Base-by-base conservation (phyloP, 306 rosid genomes). In the Vicia sativa region DNA sequence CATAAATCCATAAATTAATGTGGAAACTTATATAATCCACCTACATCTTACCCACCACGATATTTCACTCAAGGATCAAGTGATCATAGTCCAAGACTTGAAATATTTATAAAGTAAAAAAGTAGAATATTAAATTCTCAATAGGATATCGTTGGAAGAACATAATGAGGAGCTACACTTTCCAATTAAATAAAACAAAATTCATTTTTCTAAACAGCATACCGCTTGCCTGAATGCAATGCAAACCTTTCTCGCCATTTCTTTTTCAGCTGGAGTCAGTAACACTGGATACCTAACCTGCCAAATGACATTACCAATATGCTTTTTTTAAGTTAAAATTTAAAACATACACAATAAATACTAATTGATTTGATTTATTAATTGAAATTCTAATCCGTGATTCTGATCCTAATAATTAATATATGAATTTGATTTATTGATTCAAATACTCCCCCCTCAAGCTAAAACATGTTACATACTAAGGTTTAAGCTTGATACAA, bases 231-330 rank as follows among this genome's bases (percentile, higher is more conserved):
- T 87, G 83, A 93, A 93, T 54, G 99, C 97, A 72, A 78, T 76
- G 85, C 96, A 90, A 66, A 93, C 99, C 23, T 93, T 92, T 81
- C 97, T 90, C 34, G 99, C 96, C 97, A 93, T 88, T 82, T 93
- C 95, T 85, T 93, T 93, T 83, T 93, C 99, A 26, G 77, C 71
- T 48, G 99, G 99, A 74, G 95, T 90, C 76, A 93, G 75, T 75
- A 93, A 81, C 66, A 93, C 99, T 43, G 99, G 99, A 84, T 90
- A 93, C 79, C 99, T 89, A 61, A 93, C 90, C 99, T 93, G 90
- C 58, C 87, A 78, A 80, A 80, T 55, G 37, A 76, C 65, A 68
- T 65, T 68, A 74, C 14, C 61, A 66, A 72, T 12, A 44, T 42
- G 67, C 62, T 49, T 54, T 55, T 9, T 55, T 55, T 35, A 19